phyloP scores from a whole-genome alignment of 306 rosid genomes.

The Gastrolobium villosum region DNA sequence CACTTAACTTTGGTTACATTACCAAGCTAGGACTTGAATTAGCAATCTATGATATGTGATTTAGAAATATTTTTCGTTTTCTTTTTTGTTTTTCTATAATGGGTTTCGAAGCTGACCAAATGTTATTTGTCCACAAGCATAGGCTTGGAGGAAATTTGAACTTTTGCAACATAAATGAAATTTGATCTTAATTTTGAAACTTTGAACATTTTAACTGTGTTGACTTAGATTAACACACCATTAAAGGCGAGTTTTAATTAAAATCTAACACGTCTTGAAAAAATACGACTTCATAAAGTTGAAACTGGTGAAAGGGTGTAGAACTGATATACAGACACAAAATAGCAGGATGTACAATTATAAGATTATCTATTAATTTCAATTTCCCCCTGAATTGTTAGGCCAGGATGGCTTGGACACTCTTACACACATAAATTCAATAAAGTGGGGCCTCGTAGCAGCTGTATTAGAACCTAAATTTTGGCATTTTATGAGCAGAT shows the following conservation, averaged over 20 bases:
- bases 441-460: slow-evolving; percentile 58
- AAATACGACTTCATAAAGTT: slow-evolving; percentile 11
- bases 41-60: background rate
- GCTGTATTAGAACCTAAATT: slow-evolving; percentile 70
- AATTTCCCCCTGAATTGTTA: slow-evolving; percentile 57
- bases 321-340: background rate
- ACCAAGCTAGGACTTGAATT: slow-evolving; percentile 38
- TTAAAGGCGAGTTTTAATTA: background rate
- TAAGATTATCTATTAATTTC: slow-evolving; percentile 22
- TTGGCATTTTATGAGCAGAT: slow-evolving; percentile 48
- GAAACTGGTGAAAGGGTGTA: background rate
- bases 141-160: background rate
- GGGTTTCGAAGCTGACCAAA: slow-evolving; percentile 32
- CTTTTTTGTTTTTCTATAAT: background rate
- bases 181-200: slow-evolving; percentile 26
- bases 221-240: slow-evolving; percentile 2
- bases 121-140: background rate
- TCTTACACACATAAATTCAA: slow-evolving; percentile 50
- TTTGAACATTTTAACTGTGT: background rate
- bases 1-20: slow-evolving; percentile 36
- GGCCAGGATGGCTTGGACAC: slow-evolving; percentile 58
- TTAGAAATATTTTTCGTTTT: background rate
- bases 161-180: slow-evolving; percentile 21
- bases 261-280: slow-evolving; percentile 3
- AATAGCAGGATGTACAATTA: slow-evolving; percentile 35